Evolutionary conservation across 2,329 filamentous ascomycete species (phyloP), one percentile per base, ranked within the genome.

Genomic region (Penicillium occitanis): DNA sequence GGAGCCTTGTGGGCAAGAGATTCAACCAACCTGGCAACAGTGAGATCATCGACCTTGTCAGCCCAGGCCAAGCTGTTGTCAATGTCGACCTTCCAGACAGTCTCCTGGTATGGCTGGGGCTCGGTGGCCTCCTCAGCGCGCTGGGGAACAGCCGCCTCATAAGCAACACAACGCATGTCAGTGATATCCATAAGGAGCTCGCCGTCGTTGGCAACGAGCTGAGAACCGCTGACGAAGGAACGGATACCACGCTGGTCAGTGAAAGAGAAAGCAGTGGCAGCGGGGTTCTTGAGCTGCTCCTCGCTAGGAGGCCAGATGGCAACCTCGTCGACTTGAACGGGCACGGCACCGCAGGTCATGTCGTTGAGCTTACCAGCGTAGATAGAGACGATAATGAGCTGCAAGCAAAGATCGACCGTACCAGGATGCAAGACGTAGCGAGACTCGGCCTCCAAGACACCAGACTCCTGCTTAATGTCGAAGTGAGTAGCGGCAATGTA

Each of bases 341-440:
- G 70, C 1, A 72, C 66, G 19, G 63, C 67, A 37, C 68, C 70
- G 5, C 57, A 67, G 2, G 64, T 25, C 65, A 70, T 70, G 14
- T 60, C 60, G 14, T 69, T 68, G 35, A 42, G 50, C 5, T 44
- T 33, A 28, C 70, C 70, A 22, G 44, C 55, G 40, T 71, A 46
- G 19, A 68, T 64, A 17, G 70, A 64, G 3, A 70, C 55, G 42
- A 70, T 71, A 22, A 68, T 64, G 1, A 72, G 69, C 62, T 71
- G 70, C 17, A 73, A 65, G 42, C 65, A 68, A 11, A 46, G 42
- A 61, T 73, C 71, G 11, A 73, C 53, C 2, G 68, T 65, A 13
- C 62, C 44, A 3, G 60, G 60, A 19, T 62, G 60, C 40, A 62
- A 25, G 13, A 50, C 44, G 44, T 62, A 62, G 7, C 60, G 69